Conservation (phyloP, 176 grass and related monocot species). For the Chrysopogon serrulatus region DNA sequence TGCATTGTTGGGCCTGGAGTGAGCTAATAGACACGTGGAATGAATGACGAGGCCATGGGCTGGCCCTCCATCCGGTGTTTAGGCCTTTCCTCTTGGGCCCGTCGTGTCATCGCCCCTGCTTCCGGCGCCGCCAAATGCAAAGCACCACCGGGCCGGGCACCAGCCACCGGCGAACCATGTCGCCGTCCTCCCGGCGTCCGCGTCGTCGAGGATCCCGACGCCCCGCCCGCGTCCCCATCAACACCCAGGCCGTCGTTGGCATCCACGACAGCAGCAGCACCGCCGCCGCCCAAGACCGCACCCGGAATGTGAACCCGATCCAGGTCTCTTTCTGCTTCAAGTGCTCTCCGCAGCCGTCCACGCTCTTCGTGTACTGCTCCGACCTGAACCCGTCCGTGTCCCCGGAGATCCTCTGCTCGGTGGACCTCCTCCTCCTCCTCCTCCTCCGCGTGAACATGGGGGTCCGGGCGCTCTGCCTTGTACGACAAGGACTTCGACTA, state of each 20-base stretch:
- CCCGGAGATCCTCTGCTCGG: neutral
- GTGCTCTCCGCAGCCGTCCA: neutral
- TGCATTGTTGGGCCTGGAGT: no score
- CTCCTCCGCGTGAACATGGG: neutral
- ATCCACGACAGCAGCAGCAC: neutral
- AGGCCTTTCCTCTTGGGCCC: no score
- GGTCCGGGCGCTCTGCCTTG: accelerated
- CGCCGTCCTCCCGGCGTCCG: neutral
- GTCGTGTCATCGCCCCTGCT: no score
- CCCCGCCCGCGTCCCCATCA: neutral
- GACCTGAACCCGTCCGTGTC: neutral
- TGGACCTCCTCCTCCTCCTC: neutral
- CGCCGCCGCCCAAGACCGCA: neutral
- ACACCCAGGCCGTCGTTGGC: neutral
- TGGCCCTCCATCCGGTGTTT: no score
- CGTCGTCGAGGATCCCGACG: neutral
- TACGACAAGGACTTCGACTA: neutral
- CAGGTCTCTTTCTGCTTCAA: neutral
- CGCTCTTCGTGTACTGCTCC: neutral
- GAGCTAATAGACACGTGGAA: no score
- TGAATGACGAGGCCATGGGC: no score
- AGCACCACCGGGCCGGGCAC: no score
- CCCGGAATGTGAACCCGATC: neutral
- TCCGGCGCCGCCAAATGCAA: no score
- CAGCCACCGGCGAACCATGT: no score